phyloP scores from a whole-genome alignment of 768 basidiomycete genomes.

The Tulasnella sp. region DNA sequence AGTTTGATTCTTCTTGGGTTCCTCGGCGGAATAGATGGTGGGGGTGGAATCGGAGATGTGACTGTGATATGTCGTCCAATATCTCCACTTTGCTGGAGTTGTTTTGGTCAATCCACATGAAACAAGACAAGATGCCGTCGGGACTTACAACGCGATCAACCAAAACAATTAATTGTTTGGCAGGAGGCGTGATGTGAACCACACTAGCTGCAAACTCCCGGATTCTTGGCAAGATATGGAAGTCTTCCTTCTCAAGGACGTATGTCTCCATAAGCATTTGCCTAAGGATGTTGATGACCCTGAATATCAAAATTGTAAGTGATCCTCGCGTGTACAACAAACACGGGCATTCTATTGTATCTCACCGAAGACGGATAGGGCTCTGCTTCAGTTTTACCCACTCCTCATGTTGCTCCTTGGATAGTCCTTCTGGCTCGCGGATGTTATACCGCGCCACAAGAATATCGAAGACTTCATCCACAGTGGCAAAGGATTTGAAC shows the following conservation, averaged over 20 bases:
- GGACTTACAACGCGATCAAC: constrained; percentile 68
- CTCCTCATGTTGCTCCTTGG: constrained; percentile 46
- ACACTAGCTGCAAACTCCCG: constrained; percentile 54
- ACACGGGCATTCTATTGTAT: background rate
- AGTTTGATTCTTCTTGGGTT: constrained; percentile 48
- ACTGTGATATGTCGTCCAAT: constrained; percentile 36
- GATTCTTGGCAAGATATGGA: constrained; percentile 67
- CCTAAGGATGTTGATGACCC: constrained; percentile 84
- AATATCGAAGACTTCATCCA: constrained; percentile 69
- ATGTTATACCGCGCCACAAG: constrained; percentile 72
- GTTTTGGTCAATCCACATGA: constrained; percentile 9
- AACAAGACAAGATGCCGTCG: constrained; percentile 6
- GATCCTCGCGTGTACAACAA: background rate
- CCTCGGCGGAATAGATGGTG: constrained; percentile 63
- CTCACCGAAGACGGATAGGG: constrained; percentile 75
- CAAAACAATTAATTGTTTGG: constrained; percentile 57
- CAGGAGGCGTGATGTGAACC: constrained; percentile 42
- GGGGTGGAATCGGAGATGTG: constrained; percentile 47
- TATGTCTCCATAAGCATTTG: constrained; percentile 77
- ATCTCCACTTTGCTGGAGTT: constrained; percentile 34
- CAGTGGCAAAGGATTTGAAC: constrained; percentile 83
- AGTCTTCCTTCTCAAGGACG: constrained; percentile 75
- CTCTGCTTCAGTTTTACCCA: constrained; percentile 83
- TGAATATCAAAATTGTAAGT: constrained; percentile 22
- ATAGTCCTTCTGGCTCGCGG: constrained; percentile 54